phyloP scores from a whole-genome alignment of 2,329 filamentous ascomycete genomes.

The Cytospora paraplurivora region DNA sequence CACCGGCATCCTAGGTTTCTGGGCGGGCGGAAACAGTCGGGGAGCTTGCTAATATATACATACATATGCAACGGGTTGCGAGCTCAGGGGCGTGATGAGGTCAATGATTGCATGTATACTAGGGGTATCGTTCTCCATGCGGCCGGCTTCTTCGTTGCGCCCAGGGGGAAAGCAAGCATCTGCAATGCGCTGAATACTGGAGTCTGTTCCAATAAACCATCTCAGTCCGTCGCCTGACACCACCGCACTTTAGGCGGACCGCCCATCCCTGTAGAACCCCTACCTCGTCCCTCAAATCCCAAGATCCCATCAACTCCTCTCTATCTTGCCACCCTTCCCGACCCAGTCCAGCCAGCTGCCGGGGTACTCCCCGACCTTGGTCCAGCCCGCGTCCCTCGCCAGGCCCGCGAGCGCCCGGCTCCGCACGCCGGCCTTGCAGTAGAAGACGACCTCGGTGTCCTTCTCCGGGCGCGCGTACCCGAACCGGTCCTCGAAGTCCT shows the following conservation, averaged over 20 bases:
- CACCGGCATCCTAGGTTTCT: conserved; percentile 18
- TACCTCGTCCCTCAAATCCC: not conserved
- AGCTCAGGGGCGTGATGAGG: conserved; percentile 15
- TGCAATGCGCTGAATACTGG: not conserved
- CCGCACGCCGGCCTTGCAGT: conserved; percentile 90
- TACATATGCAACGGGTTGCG: not conserved
- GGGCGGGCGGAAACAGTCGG: not conserved
- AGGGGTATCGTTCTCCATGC: conserved; percentile 1
- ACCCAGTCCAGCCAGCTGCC: conserved; percentile 86
- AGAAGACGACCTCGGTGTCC: conserved; percentile 72
- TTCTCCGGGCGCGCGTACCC: conserved; percentile 69
- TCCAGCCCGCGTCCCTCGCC: conserved; percentile 76
- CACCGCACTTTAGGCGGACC: not conserved
- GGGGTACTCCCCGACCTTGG: conserved; percentile 68
- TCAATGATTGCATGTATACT: conserved; percentile 23
- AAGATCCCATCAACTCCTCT: conserved; percentile 36
- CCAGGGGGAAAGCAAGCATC: conserved; percentile 1
- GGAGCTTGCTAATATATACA: not conserved
- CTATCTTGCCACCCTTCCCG: conserved; percentile 65
- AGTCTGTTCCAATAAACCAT: not conserved
- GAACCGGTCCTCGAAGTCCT: conserved; percentile 82
- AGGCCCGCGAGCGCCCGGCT: conserved; percentile 75
- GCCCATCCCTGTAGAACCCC: not conserved
- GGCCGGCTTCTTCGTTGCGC: conserved; percentile 6
- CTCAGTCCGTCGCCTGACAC: not conserved